These are phyloP conservation scores for Apophysomyces ossiformis DNA, from an alignment of 371 early-diverging fungal genomes.

Conservation along the genomic window DNA sequence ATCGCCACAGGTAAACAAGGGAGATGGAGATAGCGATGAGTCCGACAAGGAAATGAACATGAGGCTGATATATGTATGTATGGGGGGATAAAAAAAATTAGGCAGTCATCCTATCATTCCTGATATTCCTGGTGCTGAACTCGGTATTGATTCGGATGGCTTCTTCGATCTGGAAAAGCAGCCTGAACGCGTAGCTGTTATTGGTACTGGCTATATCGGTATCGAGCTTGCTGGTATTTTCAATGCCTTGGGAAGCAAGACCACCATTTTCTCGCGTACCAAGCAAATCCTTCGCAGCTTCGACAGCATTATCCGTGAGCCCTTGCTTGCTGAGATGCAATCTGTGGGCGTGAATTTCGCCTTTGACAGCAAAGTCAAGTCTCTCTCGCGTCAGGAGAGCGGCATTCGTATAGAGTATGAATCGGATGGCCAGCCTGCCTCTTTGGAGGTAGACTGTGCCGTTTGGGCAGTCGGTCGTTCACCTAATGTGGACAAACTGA, in stretches of 20 bases:
- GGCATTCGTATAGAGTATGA: slow-evolving; percentile 53
- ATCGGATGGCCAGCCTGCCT: slow-evolving; percentile 40
- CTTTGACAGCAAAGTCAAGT: slow-evolving; percentile 64
- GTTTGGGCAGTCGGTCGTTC: slow-evolving; percentile 91
- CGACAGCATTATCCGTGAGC: slow-evolving; percentile 86
- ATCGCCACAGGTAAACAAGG: slow-evolving; percentile 78
- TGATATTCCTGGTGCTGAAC: slow-evolving; percentile 82
- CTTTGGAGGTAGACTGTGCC: slow-evolving; percentile 67
- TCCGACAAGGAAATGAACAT: no score
- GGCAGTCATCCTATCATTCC: slow-evolving; percentile 81
- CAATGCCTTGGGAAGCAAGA: slow-evolving; percentile 85
- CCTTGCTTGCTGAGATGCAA: slow-evolving; percentile 80
- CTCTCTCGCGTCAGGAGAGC: slow-evolving; percentile 37
- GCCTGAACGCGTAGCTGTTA: slow-evolving; percentile 91
- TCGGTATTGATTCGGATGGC: slow-evolving; percentile 91
- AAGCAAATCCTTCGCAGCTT: slow-evolving; percentile 88
- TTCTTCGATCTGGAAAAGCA: slow-evolving; percentile 94
- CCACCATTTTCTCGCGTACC: slow-evolving; percentile 87
- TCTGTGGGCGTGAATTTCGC: slow-evolving; percentile 77
- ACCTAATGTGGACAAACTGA: slow-evolving; percentile 74
- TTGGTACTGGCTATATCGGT: slow-evolving; percentile 93
- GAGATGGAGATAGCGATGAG: slow-evolving; percentile 2
- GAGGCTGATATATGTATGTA: not conserved
- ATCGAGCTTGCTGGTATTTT: slow-evolving; percentile 97
- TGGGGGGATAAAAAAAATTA: slow-evolving; percentile 9